A percentile compares a stretch with the other conserved stretches of the same genome.
Conservation (phyloP, 768 basidiomycete genomes). For the Phlegmacium glaucopus region DNA sequence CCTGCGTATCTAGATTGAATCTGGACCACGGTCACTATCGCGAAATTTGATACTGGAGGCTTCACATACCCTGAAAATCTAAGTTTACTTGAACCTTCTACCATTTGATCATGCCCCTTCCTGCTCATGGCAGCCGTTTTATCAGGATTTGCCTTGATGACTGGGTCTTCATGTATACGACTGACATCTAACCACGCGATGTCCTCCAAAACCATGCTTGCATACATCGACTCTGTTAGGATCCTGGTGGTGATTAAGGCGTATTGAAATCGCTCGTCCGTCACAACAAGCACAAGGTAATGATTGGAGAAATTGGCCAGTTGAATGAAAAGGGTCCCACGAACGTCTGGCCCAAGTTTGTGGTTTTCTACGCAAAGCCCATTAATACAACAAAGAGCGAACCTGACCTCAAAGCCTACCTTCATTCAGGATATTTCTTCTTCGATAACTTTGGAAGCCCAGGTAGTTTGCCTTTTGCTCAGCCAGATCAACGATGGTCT, state of each 20-base stretch:
- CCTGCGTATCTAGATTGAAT: conserved; percentile 71
- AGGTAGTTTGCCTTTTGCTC: conserved; percentile 87
- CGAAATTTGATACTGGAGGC: background rate
- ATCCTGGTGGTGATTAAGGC: conserved; percentile 72
- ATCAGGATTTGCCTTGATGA: conserved; percentile 6
- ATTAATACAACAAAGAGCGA: background rate
- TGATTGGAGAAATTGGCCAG: conserved; percentile 74
- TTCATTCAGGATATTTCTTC: conserved; percentile 62
- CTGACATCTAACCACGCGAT: conserved; percentile 76
- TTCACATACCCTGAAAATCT: conserved; percentile 19
- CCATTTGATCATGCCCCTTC: conserved; percentile 1
- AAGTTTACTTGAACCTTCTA: background rate
- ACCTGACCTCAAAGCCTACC: conserved; percentile 38
- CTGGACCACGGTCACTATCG: conserved; percentile 19
- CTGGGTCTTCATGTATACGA: conserved; percentile 53
- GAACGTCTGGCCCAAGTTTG: conserved; percentile 65
- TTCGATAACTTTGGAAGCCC: conserved; percentile 71
- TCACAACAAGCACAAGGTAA: conserved; percentile 82
- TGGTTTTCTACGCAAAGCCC: conserved; percentile 45
- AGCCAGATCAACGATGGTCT: conserved; percentile 82
- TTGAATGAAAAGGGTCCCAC: conserved; percentile 71
- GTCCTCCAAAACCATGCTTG: conserved; percentile 67
- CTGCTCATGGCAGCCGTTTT: conserved; percentile 2
- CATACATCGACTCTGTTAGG: conserved; percentile 50
- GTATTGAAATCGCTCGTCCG: conserved; percentile 74